A percentile compares a stretch with the other conserved stretches of the same genome.
These are phyloP conservation scores for Populus davidiana DNA, from an alignment of 345 rosid species.

Conservation along the genomic window DNA sequence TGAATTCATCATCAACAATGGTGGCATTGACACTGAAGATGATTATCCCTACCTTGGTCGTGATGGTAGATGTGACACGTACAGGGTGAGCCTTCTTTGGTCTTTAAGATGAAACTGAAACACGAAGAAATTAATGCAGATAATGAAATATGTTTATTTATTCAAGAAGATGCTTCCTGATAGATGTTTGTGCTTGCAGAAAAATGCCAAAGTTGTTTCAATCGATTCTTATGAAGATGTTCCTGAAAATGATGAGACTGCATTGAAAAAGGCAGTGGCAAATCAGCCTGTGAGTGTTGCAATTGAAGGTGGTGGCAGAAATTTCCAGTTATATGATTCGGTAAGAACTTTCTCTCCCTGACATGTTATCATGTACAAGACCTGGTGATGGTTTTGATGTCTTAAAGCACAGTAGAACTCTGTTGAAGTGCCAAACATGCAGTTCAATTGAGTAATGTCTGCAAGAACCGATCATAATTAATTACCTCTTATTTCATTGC, in stretches of 20 bases:
- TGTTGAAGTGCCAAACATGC: no score
- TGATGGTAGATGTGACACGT: slow-evolving; percentile 61
- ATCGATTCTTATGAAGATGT: slow-evolving; percentile 79
- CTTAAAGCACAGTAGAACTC: no score
- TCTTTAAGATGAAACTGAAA: background rate
- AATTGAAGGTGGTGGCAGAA: slow-evolving; percentile 84
- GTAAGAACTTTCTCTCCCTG: slow-evolving; percentile 34
- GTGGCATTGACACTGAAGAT: slow-evolving; percentile 75
- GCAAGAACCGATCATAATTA: no score
- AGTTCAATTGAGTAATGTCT: no score
- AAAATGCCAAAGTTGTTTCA: slow-evolving; percentile 73
- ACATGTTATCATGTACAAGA: background rate
- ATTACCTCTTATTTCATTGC: background rate
- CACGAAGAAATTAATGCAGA: background rate
- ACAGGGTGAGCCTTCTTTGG: slow-evolving; percentile 48
- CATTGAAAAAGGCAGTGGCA: slow-evolving; percentile 74
- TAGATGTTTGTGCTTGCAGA: slow-evolving; percentile 39
- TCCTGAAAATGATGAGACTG: slow-evolving; percentile 53
- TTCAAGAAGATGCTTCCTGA: background rate
- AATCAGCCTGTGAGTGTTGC: slow-evolving; percentile 78
- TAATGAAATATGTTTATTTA: background rate
- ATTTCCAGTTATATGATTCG: slow-evolving; percentile 71
- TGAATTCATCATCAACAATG: slow-evolving; percentile 81
- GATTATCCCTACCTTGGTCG: slow-evolving; percentile 75
- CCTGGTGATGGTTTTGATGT: no score